Base-by-base conservation (phyloP, 108 stramenopile genomes). In the Cylindrotheca fusiformis region DNA sequence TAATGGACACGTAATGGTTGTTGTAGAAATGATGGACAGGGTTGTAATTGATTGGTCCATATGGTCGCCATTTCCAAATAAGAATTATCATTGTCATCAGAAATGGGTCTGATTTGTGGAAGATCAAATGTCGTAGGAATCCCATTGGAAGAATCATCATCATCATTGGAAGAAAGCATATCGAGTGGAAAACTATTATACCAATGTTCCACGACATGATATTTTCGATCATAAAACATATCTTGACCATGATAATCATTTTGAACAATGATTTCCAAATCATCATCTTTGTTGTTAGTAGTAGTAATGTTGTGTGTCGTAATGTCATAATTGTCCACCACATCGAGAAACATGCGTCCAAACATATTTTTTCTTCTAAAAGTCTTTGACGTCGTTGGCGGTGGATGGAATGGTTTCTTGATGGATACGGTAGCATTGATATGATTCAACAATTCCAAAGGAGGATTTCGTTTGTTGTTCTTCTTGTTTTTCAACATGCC, bases 191-290 rank as follows among this genome's bases (percentile, higher is more conserved):
- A 51, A n/a, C 50, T 51, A 51, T 51, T 51, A 19, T 51, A 51
- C 50, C 50, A 51, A n/a, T 51, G 50, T 22, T 51, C 50, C 50
- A 51, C 50, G 18, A 51, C 50, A 21, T 22, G n/a, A 22, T 51
- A 51, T n/a, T 51, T 22, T n/a, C 21, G 50, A 51, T 51, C 5
- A 6, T 8, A 19, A 22, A 51, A 51, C 12, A 51, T n/a, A 21
- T 51, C 50, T 6, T 6, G 10, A 14, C 10, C 36, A 21, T 51
- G 50, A 21, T 22, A 21, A 6, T 6, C 50, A 51, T n/a, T 51
- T 22, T 51, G 50, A n/a, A n/a, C 6, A 22, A 51, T 51, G 10
- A 51, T 8, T 19, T n/a, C 21, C 18, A 51, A 45, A 17, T 45
- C 17, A 14, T 45, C 44, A 45, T 45, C 12, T n/a, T n/a, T n/a